Evolutionary conservation across 148 eudicot species (phyloP).

Genomic region (Vaccinium macrocarpon): DNA sequence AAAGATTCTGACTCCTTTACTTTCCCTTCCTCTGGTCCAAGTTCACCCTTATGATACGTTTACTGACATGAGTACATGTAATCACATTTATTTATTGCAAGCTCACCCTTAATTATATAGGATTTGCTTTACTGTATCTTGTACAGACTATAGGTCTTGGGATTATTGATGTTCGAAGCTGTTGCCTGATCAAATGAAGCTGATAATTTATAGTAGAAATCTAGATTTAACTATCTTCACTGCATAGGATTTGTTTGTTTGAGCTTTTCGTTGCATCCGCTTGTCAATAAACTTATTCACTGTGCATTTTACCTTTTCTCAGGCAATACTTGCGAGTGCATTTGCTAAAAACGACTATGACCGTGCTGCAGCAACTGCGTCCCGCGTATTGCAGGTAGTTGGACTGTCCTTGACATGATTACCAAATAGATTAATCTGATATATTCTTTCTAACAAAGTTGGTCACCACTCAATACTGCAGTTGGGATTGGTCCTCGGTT

Average conservation of each 20-base stretch:
- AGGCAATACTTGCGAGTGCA: constrained; percentile 69
- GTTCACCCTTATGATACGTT: not conserved
- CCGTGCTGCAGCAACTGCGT: constrained; percentile 42
- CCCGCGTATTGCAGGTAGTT: constrained; percentile 58
- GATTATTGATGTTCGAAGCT: not conserved
- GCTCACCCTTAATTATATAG: not conserved
- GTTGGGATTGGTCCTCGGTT: constrained; percentile 64
- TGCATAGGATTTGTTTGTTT: not conserved
- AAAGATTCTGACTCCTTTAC: not conserved
- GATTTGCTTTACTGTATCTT: not conserved
- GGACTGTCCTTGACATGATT: not conserved
- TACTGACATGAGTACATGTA: not conserved
- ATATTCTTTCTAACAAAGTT: not conserved
- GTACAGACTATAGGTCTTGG: not conserved
- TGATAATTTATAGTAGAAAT: not conserved
- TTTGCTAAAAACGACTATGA: constrained; percentile 60
- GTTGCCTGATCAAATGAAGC: not conserved
- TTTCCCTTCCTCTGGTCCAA: not conserved
- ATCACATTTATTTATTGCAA: not conserved
- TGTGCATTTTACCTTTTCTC: not conserved
- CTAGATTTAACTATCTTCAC: not conserved
- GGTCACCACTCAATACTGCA: constrained; percentile 26
- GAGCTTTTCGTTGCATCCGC: not conserved
- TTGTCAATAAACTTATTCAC: not conserved
- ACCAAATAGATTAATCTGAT: not conserved